These are phyloP conservation scores for Eudorina sp. DNA, from an alignment of 139 green algal genomes.

Conservation along the genomic window DNA sequence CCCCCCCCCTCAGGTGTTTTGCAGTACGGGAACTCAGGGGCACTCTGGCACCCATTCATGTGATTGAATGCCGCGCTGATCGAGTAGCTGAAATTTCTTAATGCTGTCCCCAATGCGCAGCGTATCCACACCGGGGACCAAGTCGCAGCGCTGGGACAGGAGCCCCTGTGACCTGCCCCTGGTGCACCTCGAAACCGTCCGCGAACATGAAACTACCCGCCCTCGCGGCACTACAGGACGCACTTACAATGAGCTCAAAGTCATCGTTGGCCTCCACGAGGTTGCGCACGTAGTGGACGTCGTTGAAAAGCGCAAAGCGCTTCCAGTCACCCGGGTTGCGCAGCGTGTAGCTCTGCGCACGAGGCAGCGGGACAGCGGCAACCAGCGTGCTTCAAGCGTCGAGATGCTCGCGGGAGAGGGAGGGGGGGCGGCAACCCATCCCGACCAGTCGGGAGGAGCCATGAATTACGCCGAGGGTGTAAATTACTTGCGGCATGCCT, in stretches of 20 bases:
- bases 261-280: slow-evolving; percentile 54
- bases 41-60: neutral
- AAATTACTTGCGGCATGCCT: too few species aligned
- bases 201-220: neutral
- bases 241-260: slow-evolving; percentile 62
- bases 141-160: too few species aligned
- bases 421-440: neutral
- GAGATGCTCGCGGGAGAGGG: neutral
- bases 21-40: too few species aligned
- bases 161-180: too few species aligned
- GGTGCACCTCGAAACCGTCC: too few species aligned
- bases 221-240: neutral
- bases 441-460: too few species aligned
- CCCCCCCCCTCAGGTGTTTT: too few species aligned
- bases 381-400: neutral
- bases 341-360: slow-evolving; percentile 6
- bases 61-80: neutral
- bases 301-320: slow-evolving; percentile 45
- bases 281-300: slow-evolving; percentile 62
- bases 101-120: too few species aligned
- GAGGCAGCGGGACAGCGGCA: neutral
- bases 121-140: too few species aligned
- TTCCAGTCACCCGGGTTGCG: slow-evolving; percentile 44
- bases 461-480: too few species aligned
- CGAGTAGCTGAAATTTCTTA: too few species aligned